These are phyloP conservation scores for Ilex asprella DNA, from an alignment of 257 asterid species.

Conservation along the genomic window DNA sequence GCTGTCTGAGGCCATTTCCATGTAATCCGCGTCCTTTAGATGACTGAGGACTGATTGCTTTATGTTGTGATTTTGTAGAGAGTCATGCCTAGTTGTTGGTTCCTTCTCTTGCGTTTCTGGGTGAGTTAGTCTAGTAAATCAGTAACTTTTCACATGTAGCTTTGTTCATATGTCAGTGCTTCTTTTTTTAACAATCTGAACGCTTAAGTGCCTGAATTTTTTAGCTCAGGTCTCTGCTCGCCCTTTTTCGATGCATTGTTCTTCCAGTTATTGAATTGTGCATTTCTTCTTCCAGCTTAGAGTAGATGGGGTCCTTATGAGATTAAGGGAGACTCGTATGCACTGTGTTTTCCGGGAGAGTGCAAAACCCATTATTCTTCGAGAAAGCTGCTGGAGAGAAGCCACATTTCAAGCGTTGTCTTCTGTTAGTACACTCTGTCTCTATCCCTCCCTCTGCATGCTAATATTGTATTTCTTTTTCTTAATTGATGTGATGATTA, in stretches of 20 bases:
- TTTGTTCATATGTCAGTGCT: background rate
- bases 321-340: conserved; percentile 96
- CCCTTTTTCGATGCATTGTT: background rate
- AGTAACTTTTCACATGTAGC: background rate
- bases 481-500: no score
- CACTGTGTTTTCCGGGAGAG: conserved; percentile 59
- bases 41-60: conserved; percentile 17
- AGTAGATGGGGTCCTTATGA: conserved; percentile 97
- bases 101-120: conserved; percentile 93
- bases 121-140: conserved; percentile 40
- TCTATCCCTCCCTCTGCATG: background rate
- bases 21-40: conserved; percentile 5
- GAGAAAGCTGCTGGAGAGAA: conserved; percentile 93
- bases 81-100: conserved; percentile 98
- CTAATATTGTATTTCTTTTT: no score
- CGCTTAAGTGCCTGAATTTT: background rate
- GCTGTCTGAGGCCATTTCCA: conserved; percentile 2
- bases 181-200: background rate
- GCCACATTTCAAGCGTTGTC: conserved; percentile 61
- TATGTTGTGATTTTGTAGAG: conserved; percentile 54
- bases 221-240: background rate
- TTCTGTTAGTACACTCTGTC: conserved; percentile 39
- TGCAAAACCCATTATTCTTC: conserved; percentile 57
- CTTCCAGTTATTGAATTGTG: conserved; percentile 11
- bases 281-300: conserved; percentile 60